Base-by-base conservation (phyloP, 176 grass and related monocot species). In the Oryza brachyantha region DNA sequence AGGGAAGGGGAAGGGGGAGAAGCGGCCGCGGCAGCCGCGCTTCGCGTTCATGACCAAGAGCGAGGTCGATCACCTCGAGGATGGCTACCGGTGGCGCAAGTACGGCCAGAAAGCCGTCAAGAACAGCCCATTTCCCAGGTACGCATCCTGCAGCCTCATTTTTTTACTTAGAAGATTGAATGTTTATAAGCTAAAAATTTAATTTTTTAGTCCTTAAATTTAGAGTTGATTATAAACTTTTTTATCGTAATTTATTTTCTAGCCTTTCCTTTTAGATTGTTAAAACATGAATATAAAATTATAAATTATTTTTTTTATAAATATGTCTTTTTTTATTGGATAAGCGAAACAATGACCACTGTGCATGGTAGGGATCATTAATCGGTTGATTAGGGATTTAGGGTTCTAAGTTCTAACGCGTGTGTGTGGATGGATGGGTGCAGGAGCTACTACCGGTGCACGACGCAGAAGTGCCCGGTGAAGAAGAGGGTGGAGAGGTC, bases 401-500 rank as follows among this genome's bases (percentile, higher is more conserved):
- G n/a, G n/a, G n/a, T n/a, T n/a, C n/a, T n/a, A n/a, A n/a, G 55
- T 81, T 81, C 54, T 34, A 2, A 61, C 50, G 5, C 9, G 7
- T 24, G 52, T 10, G 19, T 36, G 0, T 57, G 35, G 35, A 25
- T 17, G n/a, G 41, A 25, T 3, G 4, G 21, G 57, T 45, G 17
- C 92, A 98, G 96, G 90, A 95, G 96, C 83, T 99, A 99, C 80
- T 99, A 99, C 73, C 88, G 96, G 32, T 99, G 96, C 88, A 99
- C 96, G 64, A 89, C 92, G 41, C 96, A 95, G 81, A 99, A 93
- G 85, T 99, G 96, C 61, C 76, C 86, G 1, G 96, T 99, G 88
- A 99, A 99, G 96, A 99, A 99, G 92, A 83, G 96, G 75, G 96
- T 99, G 70, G 96, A 99, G 96, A 79, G 96, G 71, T 93, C 92